These are phyloP conservation scores for Jatropha podagrica DNA, from an alignment of 441 rosid genomes.

Conservation along the genomic window DNA sequence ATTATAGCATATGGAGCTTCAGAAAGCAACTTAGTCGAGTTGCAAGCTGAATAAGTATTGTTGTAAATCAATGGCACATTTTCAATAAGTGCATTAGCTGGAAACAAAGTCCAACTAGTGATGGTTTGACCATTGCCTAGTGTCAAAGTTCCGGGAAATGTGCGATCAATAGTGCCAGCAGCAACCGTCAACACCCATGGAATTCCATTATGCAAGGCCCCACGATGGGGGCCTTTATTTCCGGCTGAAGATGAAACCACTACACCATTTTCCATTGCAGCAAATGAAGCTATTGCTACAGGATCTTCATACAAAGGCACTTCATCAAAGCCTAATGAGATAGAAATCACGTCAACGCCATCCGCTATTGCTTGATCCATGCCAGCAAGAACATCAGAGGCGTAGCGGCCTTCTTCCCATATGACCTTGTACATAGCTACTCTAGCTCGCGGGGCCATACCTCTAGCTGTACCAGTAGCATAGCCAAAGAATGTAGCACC, in stretches of 20 bases:
- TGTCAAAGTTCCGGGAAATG: constrained; percentile 34
- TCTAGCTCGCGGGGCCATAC: constrained; percentile 41
- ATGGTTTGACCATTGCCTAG: constrained; percentile 40
- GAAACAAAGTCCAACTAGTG: constrained; percentile 41
- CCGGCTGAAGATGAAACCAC: constrained; percentile 54
- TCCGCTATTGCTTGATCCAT: constrained; percentile 49
- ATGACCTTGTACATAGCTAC: constrained; percentile 54
- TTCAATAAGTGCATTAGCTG: constrained; percentile 31
- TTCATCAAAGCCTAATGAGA: constrained; percentile 46
- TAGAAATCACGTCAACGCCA: constrained; percentile 56
- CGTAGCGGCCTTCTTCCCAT: constrained; percentile 38
- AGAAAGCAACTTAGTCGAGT: constrained; percentile 32
- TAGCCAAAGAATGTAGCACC: constrained; percentile 42
- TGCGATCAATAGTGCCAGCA: constrained; percentile 50
- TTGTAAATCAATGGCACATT: constrained; percentile 31
- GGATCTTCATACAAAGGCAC: constrained; percentile 47
- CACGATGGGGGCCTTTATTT: constrained; percentile 33
- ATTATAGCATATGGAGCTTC: constrained; percentile 23
- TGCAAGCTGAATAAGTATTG: constrained; percentile 34
- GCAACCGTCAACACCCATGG: constrained; percentile 57
- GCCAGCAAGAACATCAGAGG: constrained; percentile 56
- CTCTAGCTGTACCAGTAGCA: constrained; percentile 50
- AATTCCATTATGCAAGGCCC: constrained; percentile 48
- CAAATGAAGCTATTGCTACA: constrained; percentile 53
- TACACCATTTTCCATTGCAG: constrained; percentile 51